A percentile compares a stretch with the other conserved stretches of the same genome.
These are phyloP conservation scores for Diaporthe sp. DNA, from an alignment of 2,329 filamentous ascomycete genomes.

Conservation along the genomic window DNA sequence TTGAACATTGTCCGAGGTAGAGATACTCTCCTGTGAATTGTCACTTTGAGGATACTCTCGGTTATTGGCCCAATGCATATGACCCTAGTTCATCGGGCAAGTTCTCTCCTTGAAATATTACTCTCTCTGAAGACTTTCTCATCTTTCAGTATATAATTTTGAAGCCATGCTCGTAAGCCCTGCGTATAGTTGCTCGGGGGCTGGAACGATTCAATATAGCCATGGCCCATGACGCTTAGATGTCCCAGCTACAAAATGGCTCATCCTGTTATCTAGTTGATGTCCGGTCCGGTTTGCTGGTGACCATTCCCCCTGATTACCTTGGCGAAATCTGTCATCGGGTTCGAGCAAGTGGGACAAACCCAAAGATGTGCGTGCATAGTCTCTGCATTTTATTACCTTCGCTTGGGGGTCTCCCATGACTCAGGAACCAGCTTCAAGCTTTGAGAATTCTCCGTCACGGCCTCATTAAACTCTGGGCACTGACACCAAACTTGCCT, in stretches of 20 bases:
- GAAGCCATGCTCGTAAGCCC: background rate
- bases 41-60: no score
- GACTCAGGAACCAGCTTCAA: background rate
- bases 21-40: no score
- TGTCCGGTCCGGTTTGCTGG: background rate
- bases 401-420: background rate
- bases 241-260: background rate
- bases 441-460: constrained; percentile 8
- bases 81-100: no score
- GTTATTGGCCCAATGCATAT: no score
- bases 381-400: background rate
- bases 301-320: background rate
- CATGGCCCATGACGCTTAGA: background rate
- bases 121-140: no score
- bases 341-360: background rate
- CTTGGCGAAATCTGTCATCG: background rate
- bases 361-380: background rate
- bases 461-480: background rate
- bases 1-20: no score
- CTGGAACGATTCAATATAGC: background rate
- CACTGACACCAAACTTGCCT: background rate
- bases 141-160: background rate
- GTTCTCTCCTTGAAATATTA: no score
- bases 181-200: background rate
- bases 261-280: background rate